Percentiles rank a stretch among this genome's conserved stretches.
These are phyloP conservation scores for Psilocybe tampanensis DNA, from an alignment of 768 basidiomycete species.

Conservation along the genomic window DNA sequence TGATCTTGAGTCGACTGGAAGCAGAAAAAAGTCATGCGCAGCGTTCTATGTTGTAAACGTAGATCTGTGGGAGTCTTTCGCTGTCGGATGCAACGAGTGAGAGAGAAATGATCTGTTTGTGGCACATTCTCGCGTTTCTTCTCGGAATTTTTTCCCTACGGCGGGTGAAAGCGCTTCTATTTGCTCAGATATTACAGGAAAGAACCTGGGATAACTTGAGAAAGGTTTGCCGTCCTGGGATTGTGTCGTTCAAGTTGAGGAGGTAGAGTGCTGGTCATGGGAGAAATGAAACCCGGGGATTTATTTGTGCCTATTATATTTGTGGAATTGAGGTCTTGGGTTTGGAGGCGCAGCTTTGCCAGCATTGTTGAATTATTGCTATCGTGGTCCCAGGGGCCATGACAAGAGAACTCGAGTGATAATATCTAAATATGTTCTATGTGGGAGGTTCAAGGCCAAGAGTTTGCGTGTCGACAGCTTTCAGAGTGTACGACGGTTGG, in stretches of 20 bases:
- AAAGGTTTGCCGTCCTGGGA: constrained; percentile 4
- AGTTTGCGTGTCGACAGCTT: background rate
- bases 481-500: background rate
- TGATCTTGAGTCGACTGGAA: background rate
- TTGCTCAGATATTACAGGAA: background rate
- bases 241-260: background rate
- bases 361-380: background rate
- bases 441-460: background rate
- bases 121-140: background rate
- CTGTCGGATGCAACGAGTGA: background rate
- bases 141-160: background rate
- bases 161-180: background rate
- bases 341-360: background rate
- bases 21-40: constrained; percentile 2
- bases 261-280: background rate
- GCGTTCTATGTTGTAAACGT: background rate
- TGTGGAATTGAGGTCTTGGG: background rate
- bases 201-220: constrained; percentile 1
- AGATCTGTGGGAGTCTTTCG: background rate
- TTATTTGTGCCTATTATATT: background rate
- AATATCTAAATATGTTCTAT: background rate
- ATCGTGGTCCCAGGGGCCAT: background rate
- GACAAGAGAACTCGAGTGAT: background rate
- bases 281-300: constrained; percentile 1
- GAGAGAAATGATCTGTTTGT: background rate